These are phyloP conservation scores for Vitis hybrid DNA, from an alignment of 177 flowering plant genomes.

Conservation along the genomic window DNA sequence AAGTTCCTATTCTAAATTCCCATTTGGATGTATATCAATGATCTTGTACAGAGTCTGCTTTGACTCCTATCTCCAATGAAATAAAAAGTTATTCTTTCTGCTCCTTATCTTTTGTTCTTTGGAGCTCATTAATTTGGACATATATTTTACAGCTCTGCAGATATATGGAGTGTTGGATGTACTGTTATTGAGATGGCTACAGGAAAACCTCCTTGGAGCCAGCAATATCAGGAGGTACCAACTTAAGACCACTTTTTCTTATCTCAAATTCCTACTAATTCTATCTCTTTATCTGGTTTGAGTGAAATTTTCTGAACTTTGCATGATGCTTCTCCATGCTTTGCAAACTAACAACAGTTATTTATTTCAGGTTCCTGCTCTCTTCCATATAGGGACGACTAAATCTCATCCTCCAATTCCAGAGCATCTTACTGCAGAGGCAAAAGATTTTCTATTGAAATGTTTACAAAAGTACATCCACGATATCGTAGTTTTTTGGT, in stretches of 20 bases:
- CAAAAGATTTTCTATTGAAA: conserved; percentile 84
- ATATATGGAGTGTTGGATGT: conserved; percentile 99
- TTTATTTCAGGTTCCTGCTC: conserved; percentile 73
- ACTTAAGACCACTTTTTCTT: too few relatives aligned
- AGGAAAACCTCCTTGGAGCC: conserved; percentile 99
- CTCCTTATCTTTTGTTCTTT: neutral
- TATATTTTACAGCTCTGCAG: conserved; percentile 68
- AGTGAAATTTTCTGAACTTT: neutral
- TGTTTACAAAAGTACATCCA: conserved; percentile 77
- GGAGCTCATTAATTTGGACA: neutral
- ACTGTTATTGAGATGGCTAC: conserved; percentile 99
- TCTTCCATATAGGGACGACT: conserved; percentile 89
- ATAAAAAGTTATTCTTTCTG: too few relatives aligned
- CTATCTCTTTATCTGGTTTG: too few relatives aligned
- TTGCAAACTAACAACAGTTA: conserved; percentile 3
- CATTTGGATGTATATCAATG: neutral
- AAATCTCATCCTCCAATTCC: conserved; percentile 98
- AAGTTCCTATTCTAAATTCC: neutral
- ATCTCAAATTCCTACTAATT: too few relatives aligned
- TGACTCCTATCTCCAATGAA: too few relatives aligned
- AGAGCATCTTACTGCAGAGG: conserved; percentile 85
- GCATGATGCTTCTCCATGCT: too few relatives aligned
- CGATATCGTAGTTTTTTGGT: neutral
- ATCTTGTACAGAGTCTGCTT: neutral
- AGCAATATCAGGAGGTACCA: conserved; percentile 84